phyloP scores from a whole-genome alignment of 2,329 filamentous ascomycete genomes.

The Aphanocladium album region DNA sequence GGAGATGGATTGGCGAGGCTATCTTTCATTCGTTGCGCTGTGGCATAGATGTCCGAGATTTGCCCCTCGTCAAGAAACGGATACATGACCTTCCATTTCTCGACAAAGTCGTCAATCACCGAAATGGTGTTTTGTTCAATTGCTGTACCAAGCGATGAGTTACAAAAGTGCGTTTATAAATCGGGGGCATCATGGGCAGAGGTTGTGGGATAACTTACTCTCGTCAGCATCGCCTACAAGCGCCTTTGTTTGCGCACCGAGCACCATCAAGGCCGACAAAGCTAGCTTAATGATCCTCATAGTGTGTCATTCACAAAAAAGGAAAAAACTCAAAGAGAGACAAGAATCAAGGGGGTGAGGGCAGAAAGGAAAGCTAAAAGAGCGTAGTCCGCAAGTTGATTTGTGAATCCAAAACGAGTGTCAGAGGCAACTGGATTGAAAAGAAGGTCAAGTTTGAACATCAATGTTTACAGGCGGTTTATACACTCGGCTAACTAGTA shows the following conservation, averaged over 20 bases:
- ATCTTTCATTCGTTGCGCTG: not conserved
- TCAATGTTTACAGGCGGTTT: not conserved
- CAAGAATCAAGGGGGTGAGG: not conserved
- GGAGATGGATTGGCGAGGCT: not conserved
- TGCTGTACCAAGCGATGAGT: not conserved
- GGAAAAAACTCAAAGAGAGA: not conserved
- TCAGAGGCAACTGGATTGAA: not conserved
- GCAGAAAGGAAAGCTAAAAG: not conserved
- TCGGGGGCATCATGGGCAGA: not conserved
- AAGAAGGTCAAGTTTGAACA: not conserved
- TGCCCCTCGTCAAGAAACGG: not conserved
- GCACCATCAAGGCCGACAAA: not conserved
- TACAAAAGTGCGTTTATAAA: not conserved
- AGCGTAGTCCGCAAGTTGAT: not conserved
- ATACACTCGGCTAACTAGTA: not conserved
- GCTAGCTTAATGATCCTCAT: not conserved
- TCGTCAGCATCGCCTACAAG: not conserved
- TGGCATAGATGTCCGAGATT: conserved; percentile 3
- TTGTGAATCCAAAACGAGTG: not conserved
- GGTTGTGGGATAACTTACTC: not conserved
- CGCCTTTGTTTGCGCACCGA: not conserved
- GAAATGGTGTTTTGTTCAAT: not conserved
- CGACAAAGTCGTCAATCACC: not conserved
- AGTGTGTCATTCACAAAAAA: not conserved
- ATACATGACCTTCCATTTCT: not conserved